Evolutionary conservation across 2,329 filamentous ascomycete genomes (phyloP).

Genomic region (Trichoderma sp.): DNA sequence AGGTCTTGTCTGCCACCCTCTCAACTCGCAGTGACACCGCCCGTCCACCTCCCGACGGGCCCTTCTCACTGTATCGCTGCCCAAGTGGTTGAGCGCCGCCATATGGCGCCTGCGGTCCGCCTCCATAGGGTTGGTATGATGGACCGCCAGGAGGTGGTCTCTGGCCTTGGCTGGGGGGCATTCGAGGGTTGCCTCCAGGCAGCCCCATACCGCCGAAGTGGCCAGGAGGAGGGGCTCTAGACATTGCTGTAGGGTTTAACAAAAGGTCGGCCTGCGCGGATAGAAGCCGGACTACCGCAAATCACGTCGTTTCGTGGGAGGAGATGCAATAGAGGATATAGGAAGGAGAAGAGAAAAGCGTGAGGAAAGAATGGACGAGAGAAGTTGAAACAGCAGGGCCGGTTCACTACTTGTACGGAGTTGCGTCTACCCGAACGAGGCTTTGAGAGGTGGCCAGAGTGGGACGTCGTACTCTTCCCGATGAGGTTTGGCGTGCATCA

Average conservation of each 20-base stretch:
- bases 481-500: conserved; percentile 14
- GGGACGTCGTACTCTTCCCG: neutral
- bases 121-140: conserved; percentile 32
- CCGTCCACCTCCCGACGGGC: conserved; percentile 28
- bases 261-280: too few relatives aligned
- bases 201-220: conserved; percentile 28
- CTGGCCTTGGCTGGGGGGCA: conserved; percentile 25
- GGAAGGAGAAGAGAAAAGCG: neutral
- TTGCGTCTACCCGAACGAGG: too few relatives aligned
- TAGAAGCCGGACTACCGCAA: too few relatives aligned
- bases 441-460: conserved; percentile 3
- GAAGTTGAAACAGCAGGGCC: neutral
- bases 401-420: conserved; percentile 14
- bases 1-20: conserved; percentile 53
- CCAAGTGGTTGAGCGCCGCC: conserved; percentile 19
- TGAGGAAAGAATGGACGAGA: neutral
- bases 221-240: conserved; percentile 28
- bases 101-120: conserved; percentile 24
- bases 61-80: conserved; percentile 32
- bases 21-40: conserved; percentile 41
- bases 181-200: conserved; percentile 31
- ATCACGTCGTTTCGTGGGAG: too few relatives aligned
- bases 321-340: neutral
- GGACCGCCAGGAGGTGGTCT: conserved; percentile 24
- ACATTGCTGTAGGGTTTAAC: conserved; percentile 29